Evolutionary conservation across 2,329 filamentous ascomycete genomes (phyloP).

Genomic region (Diaporthe velutina): DNA sequence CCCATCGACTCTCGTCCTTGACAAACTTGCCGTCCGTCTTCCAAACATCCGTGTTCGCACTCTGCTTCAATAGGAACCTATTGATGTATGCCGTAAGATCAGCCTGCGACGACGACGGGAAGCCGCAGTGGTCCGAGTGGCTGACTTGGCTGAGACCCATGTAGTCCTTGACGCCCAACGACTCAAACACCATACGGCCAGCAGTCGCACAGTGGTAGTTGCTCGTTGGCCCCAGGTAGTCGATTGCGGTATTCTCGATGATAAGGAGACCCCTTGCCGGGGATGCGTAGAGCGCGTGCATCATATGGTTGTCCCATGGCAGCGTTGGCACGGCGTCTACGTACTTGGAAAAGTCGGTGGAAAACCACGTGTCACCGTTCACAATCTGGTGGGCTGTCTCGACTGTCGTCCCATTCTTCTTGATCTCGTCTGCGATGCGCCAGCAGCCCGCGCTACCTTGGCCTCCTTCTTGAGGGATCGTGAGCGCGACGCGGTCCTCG

Average conservation of each 20-base stretch:
- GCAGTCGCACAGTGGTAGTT: conserved; percentile 1
- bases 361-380: conserved; percentile 64
- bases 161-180: neutral
- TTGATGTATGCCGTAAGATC: neutral
- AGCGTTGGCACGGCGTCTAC: neutral
- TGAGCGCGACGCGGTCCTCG: conserved; percentile 61
- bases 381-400: conserved; percentile 57
- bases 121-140: conserved; percentile 7
- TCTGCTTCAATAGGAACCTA: neutral
- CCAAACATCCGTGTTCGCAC: neutral
- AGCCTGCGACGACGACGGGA: neutral
- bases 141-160: conserved; percentile 10
- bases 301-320: neutral
- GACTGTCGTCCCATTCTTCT: conserved; percentile 60
- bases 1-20: conserved; percentile 6
- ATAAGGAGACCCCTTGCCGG: neutral
- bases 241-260: neutral
- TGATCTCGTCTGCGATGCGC: conserved; percentile 60
- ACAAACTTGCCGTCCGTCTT: neutral
- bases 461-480: conserved; percentile 63
- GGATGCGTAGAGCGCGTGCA: neutral
- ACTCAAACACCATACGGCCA: neutral
- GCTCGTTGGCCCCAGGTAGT: neutral
- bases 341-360: conserved; percentile 50
- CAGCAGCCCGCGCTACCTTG: conserved; percentile 64